These are phyloP conservation scores for Serendipita vermifera DNA, from an alignment of 768 basidiomycete species.

Conservation along the genomic window DNA sequence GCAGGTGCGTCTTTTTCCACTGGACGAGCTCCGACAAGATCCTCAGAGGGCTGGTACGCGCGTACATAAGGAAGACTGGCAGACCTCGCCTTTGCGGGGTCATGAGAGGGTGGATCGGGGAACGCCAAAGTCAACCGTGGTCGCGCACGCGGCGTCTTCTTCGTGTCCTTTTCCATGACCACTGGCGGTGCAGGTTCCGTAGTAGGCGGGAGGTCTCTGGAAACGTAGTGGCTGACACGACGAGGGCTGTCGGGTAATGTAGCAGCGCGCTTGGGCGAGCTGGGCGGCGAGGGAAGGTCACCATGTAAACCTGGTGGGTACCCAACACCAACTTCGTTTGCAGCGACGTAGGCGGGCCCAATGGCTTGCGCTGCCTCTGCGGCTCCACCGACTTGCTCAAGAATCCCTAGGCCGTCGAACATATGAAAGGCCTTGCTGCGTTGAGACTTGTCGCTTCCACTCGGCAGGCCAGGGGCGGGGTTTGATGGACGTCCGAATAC, in stretches of 20 bases:
- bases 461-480: neutral
- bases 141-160: neutral
- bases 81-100: too few relatives aligned
- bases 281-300: neutral
- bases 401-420: neutral
- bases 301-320: slow-evolving; percentile 6
- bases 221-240: too few relatives aligned
- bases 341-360: neutral
- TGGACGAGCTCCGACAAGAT: too few relatives aligned
- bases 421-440: neutral
- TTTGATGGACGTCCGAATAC: neutral
- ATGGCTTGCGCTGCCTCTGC: neutral
- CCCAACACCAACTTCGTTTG: too few relatives aligned
- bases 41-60: too few relatives aligned
- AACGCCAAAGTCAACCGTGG: neutral
- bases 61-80: too few relatives aligned
- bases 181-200: too few relatives aligned
- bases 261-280: neutral
- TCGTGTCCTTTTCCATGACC: too few relatives aligned
- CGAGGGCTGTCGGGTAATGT: too few relatives aligned
- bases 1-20: neutral
- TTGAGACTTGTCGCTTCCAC: neutral
- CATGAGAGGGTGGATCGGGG: neutral
- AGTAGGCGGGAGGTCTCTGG: too few relatives aligned
- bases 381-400: neutral